phyloP scores from a whole-genome alignment of 2,329 filamentous ascomycete genomes.

The Gaeumannomyces tritici region DNA sequence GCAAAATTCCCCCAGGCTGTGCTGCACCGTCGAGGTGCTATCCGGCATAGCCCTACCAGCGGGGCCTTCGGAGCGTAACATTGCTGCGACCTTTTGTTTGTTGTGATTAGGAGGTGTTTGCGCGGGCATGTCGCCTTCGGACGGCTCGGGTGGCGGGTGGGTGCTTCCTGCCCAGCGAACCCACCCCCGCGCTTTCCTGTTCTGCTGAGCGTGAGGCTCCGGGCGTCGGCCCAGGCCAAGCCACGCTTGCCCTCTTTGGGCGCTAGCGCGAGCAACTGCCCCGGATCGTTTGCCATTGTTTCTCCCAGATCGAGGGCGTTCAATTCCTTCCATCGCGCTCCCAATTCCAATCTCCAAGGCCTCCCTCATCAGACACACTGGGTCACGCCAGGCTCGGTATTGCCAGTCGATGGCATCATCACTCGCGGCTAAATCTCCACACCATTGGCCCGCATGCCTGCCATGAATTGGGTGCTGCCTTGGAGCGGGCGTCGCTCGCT shows the following conservation, averaged over 20 bases:
- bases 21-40: conserved; percentile 2
- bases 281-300: not conserved
- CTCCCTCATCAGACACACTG: not conserved
- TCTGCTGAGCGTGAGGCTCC: not conserved
- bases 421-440: not conserved
- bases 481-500: not conserved
- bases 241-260: not conserved
- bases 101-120: not conserved
- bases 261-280: not conserved
- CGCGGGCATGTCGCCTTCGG: not conserved
- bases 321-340: not conserved
- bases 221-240: not conserved
- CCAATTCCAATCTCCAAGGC: not conserved
- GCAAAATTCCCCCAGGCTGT: not conserved
- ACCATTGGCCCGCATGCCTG: not conserved
- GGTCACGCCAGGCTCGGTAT: not conserved
- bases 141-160: not conserved
- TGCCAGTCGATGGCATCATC: not conserved
- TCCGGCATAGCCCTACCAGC: not conserved
- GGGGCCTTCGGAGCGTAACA: not conserved
- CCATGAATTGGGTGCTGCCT: not conserved
- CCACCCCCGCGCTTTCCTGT: not conserved
- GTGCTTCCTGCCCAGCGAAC: not conserved
- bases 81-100: not conserved
- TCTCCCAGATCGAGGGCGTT: not conserved